Percentiles rank a stretch among this genome's conserved stretches.
Evolutionary conservation across 1,139 yeast species (phyloP).

Genomic region (Hyphopichia buzzinii): DNA sequence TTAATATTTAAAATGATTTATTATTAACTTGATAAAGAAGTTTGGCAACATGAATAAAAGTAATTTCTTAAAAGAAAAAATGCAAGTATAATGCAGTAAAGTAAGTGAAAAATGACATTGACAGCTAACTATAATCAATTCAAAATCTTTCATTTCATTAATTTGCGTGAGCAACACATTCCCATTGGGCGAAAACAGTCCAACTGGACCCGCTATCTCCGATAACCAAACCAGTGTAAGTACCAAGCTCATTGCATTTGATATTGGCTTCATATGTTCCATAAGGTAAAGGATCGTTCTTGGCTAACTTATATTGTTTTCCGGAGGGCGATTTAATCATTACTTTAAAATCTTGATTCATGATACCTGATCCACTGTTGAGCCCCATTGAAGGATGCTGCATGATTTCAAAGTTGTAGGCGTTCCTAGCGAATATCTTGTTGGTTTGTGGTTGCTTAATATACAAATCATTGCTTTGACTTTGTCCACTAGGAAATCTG

Average conservation of each 20-base stretch:
- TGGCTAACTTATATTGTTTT: constrained; percentile 59
- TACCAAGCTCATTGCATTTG: constrained; percentile 68
- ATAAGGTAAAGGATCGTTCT: constrained; percentile 44
- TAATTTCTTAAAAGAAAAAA: too few species aligned
- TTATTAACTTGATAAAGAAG: too few species aligned
- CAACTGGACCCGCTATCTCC: constrained; percentile 80
- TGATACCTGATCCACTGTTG: constrained; percentile 32
- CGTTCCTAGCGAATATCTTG: constrained; percentile 52
- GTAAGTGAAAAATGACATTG: not conserved
- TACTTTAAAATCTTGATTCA: constrained; percentile 49
- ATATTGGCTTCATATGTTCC: constrained; percentile 60
- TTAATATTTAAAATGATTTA: too few species aligned
- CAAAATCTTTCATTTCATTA: too few species aligned
- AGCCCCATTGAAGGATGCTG: constrained; percentile 66
- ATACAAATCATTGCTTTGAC: constrained; percentile 73
- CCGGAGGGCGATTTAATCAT: constrained; percentile 87
- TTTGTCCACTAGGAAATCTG: constrained; percentile 67
- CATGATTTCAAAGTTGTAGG: constrained; percentile 61
- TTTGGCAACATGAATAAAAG: too few species aligned
- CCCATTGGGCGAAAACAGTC: constrained; percentile 94
- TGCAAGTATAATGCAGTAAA: not conserved
- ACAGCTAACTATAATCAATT: too few species aligned
- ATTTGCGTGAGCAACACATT: constrained; percentile 42
- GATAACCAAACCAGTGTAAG: constrained; percentile 79
- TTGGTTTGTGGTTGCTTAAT: constrained; percentile 81